A percentile compares a stretch with the other conserved stretches of the same genome.
These are phyloP conservation scores for Nyctanthes arbortristis DNA, from an alignment of 257 asterid species.

Conservation along the genomic window DNA sequence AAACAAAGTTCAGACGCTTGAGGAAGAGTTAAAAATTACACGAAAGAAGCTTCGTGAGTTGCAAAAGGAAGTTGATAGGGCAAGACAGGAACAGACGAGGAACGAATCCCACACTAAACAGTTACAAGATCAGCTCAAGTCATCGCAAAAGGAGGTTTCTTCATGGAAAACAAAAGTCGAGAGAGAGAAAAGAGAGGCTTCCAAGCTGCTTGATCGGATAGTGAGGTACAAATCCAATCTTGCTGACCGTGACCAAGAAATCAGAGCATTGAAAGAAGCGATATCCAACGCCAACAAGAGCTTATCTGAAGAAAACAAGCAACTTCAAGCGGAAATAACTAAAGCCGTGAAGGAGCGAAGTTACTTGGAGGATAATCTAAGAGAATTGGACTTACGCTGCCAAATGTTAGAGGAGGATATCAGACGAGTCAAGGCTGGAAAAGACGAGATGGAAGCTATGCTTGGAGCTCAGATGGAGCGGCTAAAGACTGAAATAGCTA, in stretches of 20 bases:
- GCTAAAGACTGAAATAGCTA: slow-evolving; percentile 41
- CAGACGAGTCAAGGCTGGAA: slow-evolving; percentile 56
- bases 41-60: slow-evolving; percentile 51
- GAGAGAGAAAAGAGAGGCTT: slow-evolving; percentile 64
- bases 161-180: slow-evolving; percentile 59
- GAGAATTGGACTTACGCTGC: slow-evolving; percentile 68
- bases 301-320: slow-evolving; percentile 73
- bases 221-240: slow-evolving; percentile 66
- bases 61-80: slow-evolving; percentile 48
- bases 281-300: slow-evolving; percentile 76
- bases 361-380: slow-evolving; percentile 63
- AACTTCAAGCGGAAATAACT: slow-evolving; percentile 59
- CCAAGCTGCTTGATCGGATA: slow-evolving; percentile 71
- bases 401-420: slow-evolving; percentile 74
- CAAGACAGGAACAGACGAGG: slow-evolving; percentile 45
- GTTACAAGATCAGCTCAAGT: slow-evolving; percentile 60
- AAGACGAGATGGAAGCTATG: slow-evolving; percentile 46
- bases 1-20: slow-evolving; percentile 40
- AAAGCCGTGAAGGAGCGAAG: slow-evolving; percentile 51
- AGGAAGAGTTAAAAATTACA: slow-evolving; percentile 46
- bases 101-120: slow-evolving; percentile 38
- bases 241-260: slow-evolving; percentile 83
- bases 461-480: slow-evolving; percentile 49
- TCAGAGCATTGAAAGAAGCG: slow-evolving; percentile 68
- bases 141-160: slow-evolving; percentile 53